Evolutionary conservation across 805 yeast species (phyloP).

Genomic region (Schwanniomyces yamadae): DNA sequence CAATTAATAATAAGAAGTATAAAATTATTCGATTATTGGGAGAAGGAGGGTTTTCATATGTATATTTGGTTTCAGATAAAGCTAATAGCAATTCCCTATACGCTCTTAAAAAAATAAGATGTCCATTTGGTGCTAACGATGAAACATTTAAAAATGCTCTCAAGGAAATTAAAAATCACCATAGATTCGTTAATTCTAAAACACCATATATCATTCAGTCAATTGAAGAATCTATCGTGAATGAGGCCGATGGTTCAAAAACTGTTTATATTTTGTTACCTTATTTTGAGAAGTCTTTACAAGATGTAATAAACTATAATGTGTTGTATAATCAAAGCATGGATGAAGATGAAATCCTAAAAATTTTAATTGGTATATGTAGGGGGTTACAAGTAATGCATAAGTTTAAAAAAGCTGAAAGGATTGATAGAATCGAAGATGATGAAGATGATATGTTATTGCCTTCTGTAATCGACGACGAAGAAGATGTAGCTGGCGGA

Average conservation of each 20-base stretch:
- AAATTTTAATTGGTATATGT: conserved; percentile 65
- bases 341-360: conserved; percentile 62
- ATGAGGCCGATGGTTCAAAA: conserved; percentile 76
- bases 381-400: conserved; percentile 79
- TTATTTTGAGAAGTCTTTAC: conserved; percentile 68
- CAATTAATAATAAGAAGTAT: conserved; percentile 62
- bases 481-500: conserved; percentile 19
- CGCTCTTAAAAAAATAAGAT: conserved; percentile 83
- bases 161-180: conserved; percentile 75
- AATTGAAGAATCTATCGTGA: conserved; percentile 68
- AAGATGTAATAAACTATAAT: conserved; percentile 70
- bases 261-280: conserved; percentile 81
- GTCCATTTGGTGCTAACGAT: conserved; percentile 82
- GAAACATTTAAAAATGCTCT: conserved; percentile 60
- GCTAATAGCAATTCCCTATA: conserved; percentile 46
- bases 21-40: conserved; percentile 72
- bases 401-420: conserved; percentile 41
- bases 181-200: conserved; percentile 54
- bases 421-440: conserved; percentile 17
- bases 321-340: conserved; percentile 53
- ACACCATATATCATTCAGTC: conserved; percentile 66
- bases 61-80: conserved; percentile 64
- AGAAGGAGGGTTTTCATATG: conserved; percentile 88
- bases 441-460: conserved; percentile 26
- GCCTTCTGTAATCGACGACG: conserved; percentile 22